A percentile compares a stretch with the other conserved stretches of the same genome.
These are phyloP conservation scores for Chenopodium album DNA, from an alignment of 148 eudicot species.

Conservation along the genomic window DNA sequence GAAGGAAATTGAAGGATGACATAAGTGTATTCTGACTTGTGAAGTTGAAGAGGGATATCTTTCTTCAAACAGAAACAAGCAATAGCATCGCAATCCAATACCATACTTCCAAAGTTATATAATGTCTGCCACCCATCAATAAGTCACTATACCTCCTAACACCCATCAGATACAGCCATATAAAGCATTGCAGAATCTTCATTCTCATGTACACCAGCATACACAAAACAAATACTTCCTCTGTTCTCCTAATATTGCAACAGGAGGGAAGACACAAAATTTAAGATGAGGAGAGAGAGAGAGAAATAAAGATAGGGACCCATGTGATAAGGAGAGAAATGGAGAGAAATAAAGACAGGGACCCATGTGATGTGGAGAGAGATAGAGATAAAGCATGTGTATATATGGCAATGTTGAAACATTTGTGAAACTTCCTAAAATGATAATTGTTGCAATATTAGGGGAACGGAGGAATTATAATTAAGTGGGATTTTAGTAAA, in stretches of 20 bases:
- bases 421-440: too few species aligned
- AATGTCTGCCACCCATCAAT: neutral
- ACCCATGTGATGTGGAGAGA: too few species aligned
- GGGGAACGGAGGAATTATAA: too few species aligned
- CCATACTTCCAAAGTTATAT: neutral
- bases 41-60: neutral
- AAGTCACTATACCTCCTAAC: neutral
- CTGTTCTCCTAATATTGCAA: too few species aligned
- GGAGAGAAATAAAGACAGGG: too few species aligned
- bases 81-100: neutral
- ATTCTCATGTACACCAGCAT: neutral
- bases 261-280: too few species aligned
- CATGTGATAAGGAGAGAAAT: too few species aligned
- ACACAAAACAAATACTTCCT: neutral
- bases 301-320: too few species aligned
- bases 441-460: too few species aligned
- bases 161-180: neutral
- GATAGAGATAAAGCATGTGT: too few species aligned
- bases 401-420: too few species aligned
- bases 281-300: too few species aligned
- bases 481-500: neutral
- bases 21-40: neutral
- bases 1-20: neutral
- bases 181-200: neutral
- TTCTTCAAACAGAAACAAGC: slow-evolving; percentile 1